Percentiles rank a stretch among this genome's conserved stretches.
These are phyloP conservation scores for Ophiostoma sp. DNA, from an alignment of 2,329 filamentous ascomycete genomes.

Conservation along the genomic window DNA sequence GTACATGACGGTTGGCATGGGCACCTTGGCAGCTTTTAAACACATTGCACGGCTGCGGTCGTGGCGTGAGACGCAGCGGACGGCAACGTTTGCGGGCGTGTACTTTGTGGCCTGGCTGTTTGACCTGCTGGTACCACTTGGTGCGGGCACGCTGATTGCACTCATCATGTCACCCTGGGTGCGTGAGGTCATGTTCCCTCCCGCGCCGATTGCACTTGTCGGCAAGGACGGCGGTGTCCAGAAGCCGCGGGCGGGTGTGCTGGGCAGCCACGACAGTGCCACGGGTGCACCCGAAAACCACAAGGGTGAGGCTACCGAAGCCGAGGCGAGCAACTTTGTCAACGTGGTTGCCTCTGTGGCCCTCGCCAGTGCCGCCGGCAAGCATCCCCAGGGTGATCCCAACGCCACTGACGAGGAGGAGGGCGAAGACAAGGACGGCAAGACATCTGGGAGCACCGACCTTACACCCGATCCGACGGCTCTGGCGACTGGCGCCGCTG, in stretches of 20 bases:
- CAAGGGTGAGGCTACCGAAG: conserved; percentile 79
- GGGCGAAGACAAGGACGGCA: not conserved
- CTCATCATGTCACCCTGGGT: conserved; percentile 66
- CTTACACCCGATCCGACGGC: not conserved
- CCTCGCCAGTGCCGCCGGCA: conserved; percentile 72
- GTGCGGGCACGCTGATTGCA: conserved; percentile 54
- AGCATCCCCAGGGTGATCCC: conserved; percentile 68
- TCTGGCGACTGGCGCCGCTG: conserved; percentile 13
- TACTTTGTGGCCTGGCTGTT: not conserved
- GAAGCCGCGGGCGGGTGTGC: not conserved
- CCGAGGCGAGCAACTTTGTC: conserved; percentile 79
- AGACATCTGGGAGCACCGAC: not conserved
- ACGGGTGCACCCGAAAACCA: conserved; percentile 82
- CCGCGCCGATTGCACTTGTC: conserved; percentile 55
- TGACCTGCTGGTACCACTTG: not conserved
- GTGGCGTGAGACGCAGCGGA: conserved; percentile 73
- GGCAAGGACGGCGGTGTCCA: not conserved
- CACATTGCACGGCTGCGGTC: conserved; percentile 75
- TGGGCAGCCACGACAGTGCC: conserved; percentile 53
- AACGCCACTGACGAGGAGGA: conserved; percentile 41
- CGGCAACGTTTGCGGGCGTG: conserved; percentile 40
- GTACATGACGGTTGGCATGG: conserved; percentile 76
- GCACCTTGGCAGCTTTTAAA: conserved; percentile 65
- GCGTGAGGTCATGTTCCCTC: conserved; percentile 68
- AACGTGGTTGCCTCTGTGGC: conserved; percentile 71